A percentile compares a stretch with the other conserved stretches of the same genome.
phyloP scores from a whole-genome alignment of 345 rosid genomes.

The Eucalyptus albens region DNA sequence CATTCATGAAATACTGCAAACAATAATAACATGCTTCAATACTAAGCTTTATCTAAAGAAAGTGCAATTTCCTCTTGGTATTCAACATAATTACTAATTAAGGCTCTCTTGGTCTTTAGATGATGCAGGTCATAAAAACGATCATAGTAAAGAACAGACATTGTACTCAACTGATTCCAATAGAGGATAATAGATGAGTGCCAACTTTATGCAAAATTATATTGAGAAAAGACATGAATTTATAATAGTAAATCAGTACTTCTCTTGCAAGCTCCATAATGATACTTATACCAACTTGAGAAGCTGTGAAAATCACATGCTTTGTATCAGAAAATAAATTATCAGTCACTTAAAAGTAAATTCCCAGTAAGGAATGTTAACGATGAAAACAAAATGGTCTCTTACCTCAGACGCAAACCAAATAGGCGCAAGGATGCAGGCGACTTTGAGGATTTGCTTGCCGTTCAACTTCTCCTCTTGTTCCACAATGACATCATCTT shows the following conservation, averaged over 20 bases:
- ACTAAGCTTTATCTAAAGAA: background rate
- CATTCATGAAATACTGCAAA: constrained; percentile 29
- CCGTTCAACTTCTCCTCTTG: background rate
- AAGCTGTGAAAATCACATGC: background rate
- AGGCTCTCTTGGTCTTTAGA: background rate
- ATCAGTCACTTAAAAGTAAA: background rate
- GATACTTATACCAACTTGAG: background rate
- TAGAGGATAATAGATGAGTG: background rate
- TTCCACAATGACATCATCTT: background rate
- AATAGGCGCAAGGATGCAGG: constrained; percentile 12
- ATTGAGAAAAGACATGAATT: background rate
- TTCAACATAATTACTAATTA: background rate
- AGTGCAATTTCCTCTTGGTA: background rate
- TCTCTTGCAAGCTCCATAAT: background rate
- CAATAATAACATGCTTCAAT: background rate
- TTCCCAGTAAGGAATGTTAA: background rate
- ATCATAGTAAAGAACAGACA: background rate
- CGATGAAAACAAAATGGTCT: background rate
- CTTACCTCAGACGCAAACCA: constrained; percentile 36
- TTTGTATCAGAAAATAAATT: background rate
- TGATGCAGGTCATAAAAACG: background rate
- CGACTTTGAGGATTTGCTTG: background rate
- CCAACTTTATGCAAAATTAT: background rate
- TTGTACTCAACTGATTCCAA: background rate
- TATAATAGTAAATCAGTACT: background rate